Conservation (phyloP, 495 filamentous ascomycete species). For the Gamarada debralockiae region DNA sequence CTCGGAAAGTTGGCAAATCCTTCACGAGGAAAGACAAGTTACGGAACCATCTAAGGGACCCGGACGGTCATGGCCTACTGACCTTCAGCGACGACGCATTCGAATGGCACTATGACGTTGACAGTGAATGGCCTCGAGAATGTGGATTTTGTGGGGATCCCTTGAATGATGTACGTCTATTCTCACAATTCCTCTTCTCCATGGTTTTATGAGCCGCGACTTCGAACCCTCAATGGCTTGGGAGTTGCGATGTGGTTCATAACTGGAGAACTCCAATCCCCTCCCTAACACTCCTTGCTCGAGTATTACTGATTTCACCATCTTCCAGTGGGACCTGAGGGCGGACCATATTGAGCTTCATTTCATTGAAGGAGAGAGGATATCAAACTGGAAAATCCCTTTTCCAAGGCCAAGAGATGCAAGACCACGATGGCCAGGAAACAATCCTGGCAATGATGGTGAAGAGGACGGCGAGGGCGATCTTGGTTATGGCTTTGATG, state of each 20-base stretch:
- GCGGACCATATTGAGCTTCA: background rate
- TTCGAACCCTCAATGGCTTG: no score
- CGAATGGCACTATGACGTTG: background rate
- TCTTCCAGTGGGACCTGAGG: background rate
- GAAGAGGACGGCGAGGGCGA: background rate
- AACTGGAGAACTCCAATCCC: no score
- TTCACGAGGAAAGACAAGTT: background rate
- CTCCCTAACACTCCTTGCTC: no score
- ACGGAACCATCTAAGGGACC: background rate
- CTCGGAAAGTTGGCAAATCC: background rate
- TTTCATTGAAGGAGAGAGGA: background rate
- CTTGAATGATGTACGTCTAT: background rate
- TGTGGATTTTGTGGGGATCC: background rate
- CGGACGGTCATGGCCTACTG: background rate
- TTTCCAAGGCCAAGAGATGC: background rate
- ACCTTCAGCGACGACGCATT: background rate
- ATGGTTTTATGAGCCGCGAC: no score
- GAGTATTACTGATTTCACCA: background rate
- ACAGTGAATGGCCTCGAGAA: background rate
- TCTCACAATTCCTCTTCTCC: no score
- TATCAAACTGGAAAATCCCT: background rate
- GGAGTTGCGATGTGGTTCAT: no score
- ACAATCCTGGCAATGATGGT: background rate
- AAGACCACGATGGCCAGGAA: no score
- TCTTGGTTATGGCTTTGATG: background rate